phyloP scores from a whole-genome alignment of 1,284 basidiomycete species.

The Earliella scabrosa region DNA sequence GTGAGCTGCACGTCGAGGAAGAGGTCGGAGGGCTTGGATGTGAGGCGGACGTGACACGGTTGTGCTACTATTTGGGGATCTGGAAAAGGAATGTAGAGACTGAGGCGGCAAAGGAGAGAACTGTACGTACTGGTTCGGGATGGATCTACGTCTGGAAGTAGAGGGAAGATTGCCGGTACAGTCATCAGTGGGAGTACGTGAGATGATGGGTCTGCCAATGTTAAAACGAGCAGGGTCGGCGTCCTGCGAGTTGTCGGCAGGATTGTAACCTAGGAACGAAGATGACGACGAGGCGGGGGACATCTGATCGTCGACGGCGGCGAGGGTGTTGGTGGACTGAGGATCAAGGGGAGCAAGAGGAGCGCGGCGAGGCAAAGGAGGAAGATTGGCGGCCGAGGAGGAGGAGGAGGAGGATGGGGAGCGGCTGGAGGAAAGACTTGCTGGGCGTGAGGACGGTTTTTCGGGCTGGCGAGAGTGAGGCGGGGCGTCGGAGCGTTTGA shows the following conservation, averaged over 20 bases:
- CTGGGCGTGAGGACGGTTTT: conserved; percentile 22
- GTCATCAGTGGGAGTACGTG: conserved; percentile 30
- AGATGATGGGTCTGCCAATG: conserved; percentile 32
- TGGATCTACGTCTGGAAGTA: conserved; percentile 31
- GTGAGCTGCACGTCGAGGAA: conserved; percentile 31
- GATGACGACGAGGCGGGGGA: conserved; percentile 28
- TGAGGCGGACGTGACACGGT: conserved; percentile 28
- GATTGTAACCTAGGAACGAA: conserved; percentile 30
- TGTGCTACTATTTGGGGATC: conserved; percentile 24
- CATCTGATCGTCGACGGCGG: conserved; percentile 33
- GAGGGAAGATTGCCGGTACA: conserved; percentile 17
- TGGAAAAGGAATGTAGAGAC: conserved; percentile 16
- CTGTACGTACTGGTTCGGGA: conserved; percentile 34
- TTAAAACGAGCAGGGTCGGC: conserved; percentile 28
- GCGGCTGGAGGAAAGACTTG: conserved; percentile 22
- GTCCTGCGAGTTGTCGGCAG: conserved; percentile 30
- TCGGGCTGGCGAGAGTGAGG: conserved; percentile 21
- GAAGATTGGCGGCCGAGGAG: conserved; percentile 10
- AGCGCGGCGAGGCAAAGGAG: conserved; percentile 27
- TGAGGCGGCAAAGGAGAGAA: not conserved
- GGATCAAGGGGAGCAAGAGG: conserved; percentile 36
- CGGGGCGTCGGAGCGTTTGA: conserved; percentile 22
- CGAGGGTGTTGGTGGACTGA: conserved; percentile 27
- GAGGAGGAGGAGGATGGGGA: conserved; percentile 12
- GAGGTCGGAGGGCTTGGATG: conserved; percentile 22